phyloP scores from a whole-genome alignment of 2,329 filamentous ascomycete species.

The Exophiala sp. region DNA sequence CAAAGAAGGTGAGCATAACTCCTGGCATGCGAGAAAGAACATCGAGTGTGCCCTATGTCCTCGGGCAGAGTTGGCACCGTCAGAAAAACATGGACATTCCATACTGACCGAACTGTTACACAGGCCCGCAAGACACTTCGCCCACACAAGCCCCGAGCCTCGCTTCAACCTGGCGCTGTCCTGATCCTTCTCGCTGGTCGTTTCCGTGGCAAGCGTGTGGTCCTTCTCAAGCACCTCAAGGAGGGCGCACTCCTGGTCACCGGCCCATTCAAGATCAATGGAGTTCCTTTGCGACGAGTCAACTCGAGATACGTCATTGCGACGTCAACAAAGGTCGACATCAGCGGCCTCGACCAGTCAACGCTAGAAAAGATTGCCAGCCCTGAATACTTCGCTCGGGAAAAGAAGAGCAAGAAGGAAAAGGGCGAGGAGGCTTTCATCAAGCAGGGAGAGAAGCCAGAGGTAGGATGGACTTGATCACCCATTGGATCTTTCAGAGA shows the following conservation, averaged over 20 bases:
- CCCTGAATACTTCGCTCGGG: constrained; percentile 91
- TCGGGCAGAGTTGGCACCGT: no score
- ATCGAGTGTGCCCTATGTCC: not conserved
- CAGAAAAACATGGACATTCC: not conserved
- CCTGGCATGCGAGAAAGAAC: not conserved
- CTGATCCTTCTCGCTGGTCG: constrained; percentile 98
- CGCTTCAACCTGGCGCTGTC: constrained; percentile 88
- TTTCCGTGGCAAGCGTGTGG: constrained; percentile 99
- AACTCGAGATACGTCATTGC: constrained; percentile 48
- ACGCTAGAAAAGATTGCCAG: constrained; percentile 77
- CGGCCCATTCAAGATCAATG: constrained; percentile 99
- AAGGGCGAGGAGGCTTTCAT: constrained; percentile 97
- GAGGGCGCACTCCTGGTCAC: constrained; percentile 98
- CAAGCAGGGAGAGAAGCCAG: constrained; percentile 95
- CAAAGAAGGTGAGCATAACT: constrained; percentile 81
- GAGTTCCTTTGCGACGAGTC: constrained; percentile 83
- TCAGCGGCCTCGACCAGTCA: constrained; percentile 70
- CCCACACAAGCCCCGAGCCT: constrained; percentile 77
- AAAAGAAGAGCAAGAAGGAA: constrained; percentile 89
- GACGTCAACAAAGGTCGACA: constrained; percentile 47
- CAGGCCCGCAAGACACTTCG: constrained; percentile 93
- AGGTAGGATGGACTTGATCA: constrained; percentile 57
- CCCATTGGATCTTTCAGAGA: constrained; percentile 2
- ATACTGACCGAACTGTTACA: constrained; percentile 4
- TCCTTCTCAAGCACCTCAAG: constrained; percentile 95